Evolutionary conservation across 169 alveolate genomes (phyloP).

Genomic region (Plasmodium cynomolgi): DNA sequence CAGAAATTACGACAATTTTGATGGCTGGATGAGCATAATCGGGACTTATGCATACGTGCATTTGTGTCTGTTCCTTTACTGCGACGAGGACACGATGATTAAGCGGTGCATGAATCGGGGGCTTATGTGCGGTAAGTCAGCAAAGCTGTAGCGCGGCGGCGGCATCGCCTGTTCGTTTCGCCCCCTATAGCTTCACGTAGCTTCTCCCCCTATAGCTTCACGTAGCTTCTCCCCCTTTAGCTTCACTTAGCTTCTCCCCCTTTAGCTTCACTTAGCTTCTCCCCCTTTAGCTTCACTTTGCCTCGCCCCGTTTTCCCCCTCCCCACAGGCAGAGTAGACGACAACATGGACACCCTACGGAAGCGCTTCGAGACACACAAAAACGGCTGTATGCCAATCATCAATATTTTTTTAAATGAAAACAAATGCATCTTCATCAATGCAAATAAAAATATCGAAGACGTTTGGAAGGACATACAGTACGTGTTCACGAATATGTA

Average conservation of each 20-base stretch:
- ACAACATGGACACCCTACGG: conserved; percentile 92
- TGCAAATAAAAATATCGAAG: conserved; percentile 85
- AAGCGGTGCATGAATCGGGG: conserved; percentile 80
- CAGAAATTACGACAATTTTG: conserved; percentile 91
- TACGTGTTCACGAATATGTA: conserved; percentile 68
- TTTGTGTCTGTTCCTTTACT: conserved; percentile 77
- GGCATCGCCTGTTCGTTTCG: neutral
- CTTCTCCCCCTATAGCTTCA: neutral
- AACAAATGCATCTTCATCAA: conserved; percentile 87
- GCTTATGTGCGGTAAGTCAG: conserved; percentile 71
- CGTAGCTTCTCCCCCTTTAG: neutral
- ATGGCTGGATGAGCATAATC: conserved; percentile 88
- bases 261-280: neutral
- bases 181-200: neutral
- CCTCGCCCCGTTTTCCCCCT: neutral
- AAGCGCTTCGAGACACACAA: conserved; percentile 94
- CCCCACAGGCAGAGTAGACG: conserved; percentile 95
- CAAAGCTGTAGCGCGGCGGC: conserved; percentile 41
- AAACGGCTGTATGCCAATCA: conserved; percentile 94
- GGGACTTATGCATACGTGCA: conserved; percentile 77
- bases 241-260: neutral
- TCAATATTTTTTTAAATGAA: conserved; percentile 85
- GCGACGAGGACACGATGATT: conserved; percentile 77
- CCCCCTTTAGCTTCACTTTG: neutral
- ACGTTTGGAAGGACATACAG: conserved; percentile 84